A percentile compares a stretch with the other conserved stretches of the same genome.
Evolutionary conservation across 1,284 basidiomycete species (phyloP).

Genomic region (Fomitopsis betulina): DNA sequence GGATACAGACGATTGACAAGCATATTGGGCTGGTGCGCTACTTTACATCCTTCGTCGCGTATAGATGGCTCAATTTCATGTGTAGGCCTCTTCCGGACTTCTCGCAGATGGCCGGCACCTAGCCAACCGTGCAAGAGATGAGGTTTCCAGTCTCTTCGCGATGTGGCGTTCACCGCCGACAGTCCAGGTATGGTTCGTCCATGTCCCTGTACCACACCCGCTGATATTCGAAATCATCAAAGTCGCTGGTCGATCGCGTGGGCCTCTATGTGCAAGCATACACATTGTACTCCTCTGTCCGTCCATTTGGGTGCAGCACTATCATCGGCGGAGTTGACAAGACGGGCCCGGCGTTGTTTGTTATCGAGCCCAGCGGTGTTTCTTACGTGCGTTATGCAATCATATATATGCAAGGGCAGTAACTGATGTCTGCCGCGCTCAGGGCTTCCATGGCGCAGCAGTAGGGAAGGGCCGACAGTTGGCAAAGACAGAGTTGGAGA

Average conservation of each 20-base stretch:
- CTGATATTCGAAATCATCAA: not conserved
- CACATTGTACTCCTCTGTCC: constrained; percentile 96
- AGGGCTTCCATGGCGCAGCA: constrained; percentile 93
- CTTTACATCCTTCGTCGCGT: not conserved
- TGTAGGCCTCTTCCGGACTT: constrained; percentile 87
- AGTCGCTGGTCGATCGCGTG: constrained; percentile 83
- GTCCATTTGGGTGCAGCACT: constrained; percentile 94
- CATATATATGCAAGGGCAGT: not conserved
- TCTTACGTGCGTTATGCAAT: constrained; percentile 57
- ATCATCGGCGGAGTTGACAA: constrained; percentile 91
- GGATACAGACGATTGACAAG: constrained; percentile 91
- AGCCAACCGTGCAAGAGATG: constrained; percentile 81
- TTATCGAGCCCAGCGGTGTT: constrained; percentile 94
- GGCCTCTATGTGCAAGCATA: constrained; percentile 92
- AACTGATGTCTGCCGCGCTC: not conserved
- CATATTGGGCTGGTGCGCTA: constrained; percentile 82
- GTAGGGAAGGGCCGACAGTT: constrained; percentile 96
- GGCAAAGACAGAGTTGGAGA: constrained; percentile 98
- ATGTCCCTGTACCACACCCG: not conserved
- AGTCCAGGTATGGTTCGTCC: constrained; percentile 58
- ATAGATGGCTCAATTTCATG: not conserved
- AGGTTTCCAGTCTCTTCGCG: constrained; percentile 77
- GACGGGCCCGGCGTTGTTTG: constrained; percentile 82
- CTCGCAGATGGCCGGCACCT: constrained; percentile 93
- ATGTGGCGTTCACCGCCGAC: constrained; percentile 75